Evolutionary conservation across 495 filamentous ascomycete species (phyloP).

Genomic region (Penicillium cosmopolitanum): DNA sequence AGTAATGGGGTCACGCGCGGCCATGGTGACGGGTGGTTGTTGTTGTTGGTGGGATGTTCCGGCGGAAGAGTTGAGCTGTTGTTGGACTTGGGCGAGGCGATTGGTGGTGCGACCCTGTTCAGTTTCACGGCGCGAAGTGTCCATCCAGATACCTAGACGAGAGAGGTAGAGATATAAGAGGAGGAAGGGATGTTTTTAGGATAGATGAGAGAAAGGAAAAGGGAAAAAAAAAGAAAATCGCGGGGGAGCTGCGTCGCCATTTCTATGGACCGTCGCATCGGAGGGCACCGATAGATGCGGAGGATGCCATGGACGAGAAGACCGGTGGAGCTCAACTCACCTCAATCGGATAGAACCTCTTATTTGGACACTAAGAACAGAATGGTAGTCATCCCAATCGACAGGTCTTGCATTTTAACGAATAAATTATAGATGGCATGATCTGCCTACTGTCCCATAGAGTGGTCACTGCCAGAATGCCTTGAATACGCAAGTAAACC

Average conservation of each 20-base stretch:
- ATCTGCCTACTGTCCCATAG: no score
- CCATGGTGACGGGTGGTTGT: conserved; percentile 25
- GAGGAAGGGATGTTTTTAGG: not conserved
- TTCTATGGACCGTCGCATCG: conserved; percentile 41
- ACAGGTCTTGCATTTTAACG: no score
- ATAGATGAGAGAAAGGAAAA: not conserved
- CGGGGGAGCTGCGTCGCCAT: conserved; percentile 17
- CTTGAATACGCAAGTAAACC: no score
- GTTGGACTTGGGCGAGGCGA: conserved; percentile 44
- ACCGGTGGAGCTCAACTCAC: conserved; percentile 9
- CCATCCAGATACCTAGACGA: conserved; percentile 31
- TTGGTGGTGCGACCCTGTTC: conserved; percentile 35
- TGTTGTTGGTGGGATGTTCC: conserved; percentile 21
- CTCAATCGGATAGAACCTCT: not conserved
- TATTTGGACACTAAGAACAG: not conserved
- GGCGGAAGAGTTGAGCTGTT: conserved; percentile 32
- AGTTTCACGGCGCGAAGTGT: conserved; percentile 19
- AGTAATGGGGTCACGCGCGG: conserved; percentile 70
- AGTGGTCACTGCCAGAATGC: no score
- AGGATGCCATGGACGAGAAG: conserved; percentile 36
- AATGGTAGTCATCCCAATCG: no score
- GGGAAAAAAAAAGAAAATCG: conserved; percentile 6
- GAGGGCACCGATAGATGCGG: conserved; percentile 48
- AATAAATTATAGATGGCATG: no score
- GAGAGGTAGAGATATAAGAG: conserved; percentile 7